Conservation (phyloP, 208 protist species). For the Blechomonas ayalai region DNA sequence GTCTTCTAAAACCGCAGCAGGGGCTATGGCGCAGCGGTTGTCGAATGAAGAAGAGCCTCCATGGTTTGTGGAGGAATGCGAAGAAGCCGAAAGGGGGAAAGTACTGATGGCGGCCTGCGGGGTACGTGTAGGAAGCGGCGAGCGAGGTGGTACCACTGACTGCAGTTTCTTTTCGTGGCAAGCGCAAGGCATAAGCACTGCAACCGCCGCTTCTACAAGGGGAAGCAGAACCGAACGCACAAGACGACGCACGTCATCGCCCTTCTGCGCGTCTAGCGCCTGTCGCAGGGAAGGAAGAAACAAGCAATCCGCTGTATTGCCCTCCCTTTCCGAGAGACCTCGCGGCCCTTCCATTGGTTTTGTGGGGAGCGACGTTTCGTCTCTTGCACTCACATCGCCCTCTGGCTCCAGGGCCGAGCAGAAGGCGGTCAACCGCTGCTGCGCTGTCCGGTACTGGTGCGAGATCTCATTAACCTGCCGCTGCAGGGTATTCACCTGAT, state of each 20-base stretch:
- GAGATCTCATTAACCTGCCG: slow-evolving; percentile 30
- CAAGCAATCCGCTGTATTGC: neutral
- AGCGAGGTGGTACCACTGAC: no score
- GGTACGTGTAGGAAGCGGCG: no score
- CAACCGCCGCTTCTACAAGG: neutral
- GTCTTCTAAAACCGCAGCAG: no score
- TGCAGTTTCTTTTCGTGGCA: no score
- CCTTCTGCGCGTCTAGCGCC: neutral
- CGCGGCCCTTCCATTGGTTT: no score
- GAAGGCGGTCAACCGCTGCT: slow-evolving; percentile 16
- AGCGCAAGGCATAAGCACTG: no score
- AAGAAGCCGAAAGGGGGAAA: no score
- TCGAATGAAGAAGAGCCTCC: no score
- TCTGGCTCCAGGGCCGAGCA: slow-evolving; percentile 15
- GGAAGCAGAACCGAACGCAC: neutral
- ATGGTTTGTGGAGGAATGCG: no score
- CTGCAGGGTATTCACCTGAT: slow-evolving; percentile 36
- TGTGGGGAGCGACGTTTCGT: neutral
- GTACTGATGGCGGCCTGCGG: no score
- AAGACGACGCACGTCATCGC: slow-evolving; percentile 1
- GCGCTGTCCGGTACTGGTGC: slow-evolving; percentile 16
- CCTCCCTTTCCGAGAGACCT: no score
- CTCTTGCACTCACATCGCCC: neutral
- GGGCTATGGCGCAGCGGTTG: no score
- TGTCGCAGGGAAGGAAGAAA: neutral